phyloP scores from a whole-genome alignment of 2,329 filamentous ascomycete species.

The Exophiala bonariae region DNA sequence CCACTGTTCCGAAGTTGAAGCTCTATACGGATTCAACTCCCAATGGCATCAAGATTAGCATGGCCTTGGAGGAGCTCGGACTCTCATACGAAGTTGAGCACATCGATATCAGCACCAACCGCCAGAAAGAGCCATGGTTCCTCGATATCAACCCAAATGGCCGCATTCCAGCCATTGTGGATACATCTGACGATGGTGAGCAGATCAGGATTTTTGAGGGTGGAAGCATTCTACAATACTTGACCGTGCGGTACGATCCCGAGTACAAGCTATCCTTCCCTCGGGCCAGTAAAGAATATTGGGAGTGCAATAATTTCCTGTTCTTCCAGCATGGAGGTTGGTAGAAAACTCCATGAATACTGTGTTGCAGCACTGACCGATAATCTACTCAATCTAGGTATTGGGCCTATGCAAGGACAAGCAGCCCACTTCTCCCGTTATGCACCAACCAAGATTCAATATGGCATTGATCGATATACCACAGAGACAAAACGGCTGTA shows the following conservation, averaged over 20 bases:
- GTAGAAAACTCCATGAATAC: conserved; percentile 79
- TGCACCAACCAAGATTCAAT: conserved; percentile 76
- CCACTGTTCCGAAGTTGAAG: conserved; percentile 53
- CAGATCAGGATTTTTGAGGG: conserved; percentile 78
- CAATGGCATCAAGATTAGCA: conserved; percentile 86
- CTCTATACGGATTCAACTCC: conserved; percentile 84
- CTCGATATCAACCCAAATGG: conserved; percentile 89
- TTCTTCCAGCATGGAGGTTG: conserved; percentile 69
- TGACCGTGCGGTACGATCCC: conserved; percentile 80
- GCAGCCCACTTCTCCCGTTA: conserved; percentile 82
- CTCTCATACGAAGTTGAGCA: conserved; percentile 35
- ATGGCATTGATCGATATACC: conserved; percentile 76
- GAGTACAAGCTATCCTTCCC: conserved; percentile 83
- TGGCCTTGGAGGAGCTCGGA: conserved; percentile 81
- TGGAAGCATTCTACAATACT: conserved; percentile 82
- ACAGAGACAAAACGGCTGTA: conserved; percentile 82
- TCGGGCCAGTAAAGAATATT: conserved; percentile 69
- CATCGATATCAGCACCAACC: conserved; percentile 59
- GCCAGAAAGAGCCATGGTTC: conserved; percentile 88
- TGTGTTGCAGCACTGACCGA: too few species aligned
- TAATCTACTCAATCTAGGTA: too few species aligned
- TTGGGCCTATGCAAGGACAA: too few species aligned
- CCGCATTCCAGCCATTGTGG: conserved; percentile 76
- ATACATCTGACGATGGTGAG: too few species aligned
- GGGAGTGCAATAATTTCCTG: conserved; percentile 76